These are phyloP conservation scores for Vaucheria bursata DNA, from an alignment of 352 stramenopile species.

Conservation along the genomic window DNA sequence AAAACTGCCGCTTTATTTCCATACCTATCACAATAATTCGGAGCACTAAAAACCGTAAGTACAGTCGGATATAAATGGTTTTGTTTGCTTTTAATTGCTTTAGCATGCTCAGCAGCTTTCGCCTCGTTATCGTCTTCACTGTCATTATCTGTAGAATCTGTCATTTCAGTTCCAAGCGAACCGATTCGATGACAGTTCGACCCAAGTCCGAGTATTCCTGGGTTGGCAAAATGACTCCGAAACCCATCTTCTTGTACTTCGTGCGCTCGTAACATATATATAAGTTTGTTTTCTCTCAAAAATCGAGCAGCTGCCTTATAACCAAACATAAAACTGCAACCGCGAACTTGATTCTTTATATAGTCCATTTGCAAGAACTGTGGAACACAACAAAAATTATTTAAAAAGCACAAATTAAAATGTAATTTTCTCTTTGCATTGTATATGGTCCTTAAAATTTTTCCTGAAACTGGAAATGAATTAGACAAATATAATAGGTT, in stretches of 20 bases:
- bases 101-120: neutral
- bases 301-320: conserved; percentile 64
- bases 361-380: conserved; percentile 38
- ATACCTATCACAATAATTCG: conserved; percentile 78
- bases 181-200: too few species aligned
- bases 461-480: too few species aligned
- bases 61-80: conserved; percentile 51
- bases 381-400: too few species aligned
- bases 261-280: conserved; percentile 67
- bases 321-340: conserved; percentile 70
- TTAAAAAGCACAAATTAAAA: too few species aligned
- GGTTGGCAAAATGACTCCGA: conserved; percentile 44
- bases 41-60: conserved; percentile 85
- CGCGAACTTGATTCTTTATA: conserved; percentile 34
- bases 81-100: neutral
- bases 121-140: neutral
- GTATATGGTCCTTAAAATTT: too few species aligned
- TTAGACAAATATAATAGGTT: too few species aligned
- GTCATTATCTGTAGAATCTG: neutral
- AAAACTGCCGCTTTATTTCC: conserved; percentile 41
- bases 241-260: conserved; percentile 57
- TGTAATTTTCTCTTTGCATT: too few species aligned
- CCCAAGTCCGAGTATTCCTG: conserved; percentile 11
- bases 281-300: conserved; percentile 58
- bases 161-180: conserved; percentile 15